These are phyloP conservation scores for Xylaria venustula DNA, from an alignment of 495 filamentous ascomycete genomes.

Conservation along the genomic window DNA sequence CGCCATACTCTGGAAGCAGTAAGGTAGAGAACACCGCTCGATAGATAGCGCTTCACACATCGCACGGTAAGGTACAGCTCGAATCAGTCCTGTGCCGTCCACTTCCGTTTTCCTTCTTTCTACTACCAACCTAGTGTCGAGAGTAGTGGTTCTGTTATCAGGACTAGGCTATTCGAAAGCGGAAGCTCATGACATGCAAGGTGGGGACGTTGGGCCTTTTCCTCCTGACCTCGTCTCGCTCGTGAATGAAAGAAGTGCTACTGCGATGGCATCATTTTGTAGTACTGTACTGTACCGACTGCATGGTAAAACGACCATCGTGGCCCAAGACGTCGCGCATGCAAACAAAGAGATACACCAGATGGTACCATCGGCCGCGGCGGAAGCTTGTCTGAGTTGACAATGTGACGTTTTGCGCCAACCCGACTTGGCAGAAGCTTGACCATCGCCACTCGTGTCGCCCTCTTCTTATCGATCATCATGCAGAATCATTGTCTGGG, in stretches of 20 bases:
- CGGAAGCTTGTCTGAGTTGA: slow-evolving; percentile 3
- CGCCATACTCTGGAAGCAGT: no score
- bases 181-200: slow-evolving; percentile 11
- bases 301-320: no score
- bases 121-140: not conserved
- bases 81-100: no score
- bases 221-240: not conserved
- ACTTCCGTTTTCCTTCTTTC: not conserved
- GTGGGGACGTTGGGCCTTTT: slow-evolving; percentile 5
- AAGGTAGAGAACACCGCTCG: not conserved
- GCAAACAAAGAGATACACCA: not conserved
- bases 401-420: not conserved
- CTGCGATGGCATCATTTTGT: not conserved
- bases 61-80: not conserved
- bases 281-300: no score
- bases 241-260: not conserved
- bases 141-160: not conserved
- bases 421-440: slow-evolving; percentile 7
- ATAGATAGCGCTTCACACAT: no score
- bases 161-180: not conserved
- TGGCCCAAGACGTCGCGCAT: not conserved
- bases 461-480: not conserved
- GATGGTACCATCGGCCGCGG: not conserved
- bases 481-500: no score
- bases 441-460: slow-evolving; percentile 1